These are phyloP conservation scores for apple (Malus domestica) DNA, from an alignment of 306 rosid genomes.

Conservation along the genomic window DNA sequence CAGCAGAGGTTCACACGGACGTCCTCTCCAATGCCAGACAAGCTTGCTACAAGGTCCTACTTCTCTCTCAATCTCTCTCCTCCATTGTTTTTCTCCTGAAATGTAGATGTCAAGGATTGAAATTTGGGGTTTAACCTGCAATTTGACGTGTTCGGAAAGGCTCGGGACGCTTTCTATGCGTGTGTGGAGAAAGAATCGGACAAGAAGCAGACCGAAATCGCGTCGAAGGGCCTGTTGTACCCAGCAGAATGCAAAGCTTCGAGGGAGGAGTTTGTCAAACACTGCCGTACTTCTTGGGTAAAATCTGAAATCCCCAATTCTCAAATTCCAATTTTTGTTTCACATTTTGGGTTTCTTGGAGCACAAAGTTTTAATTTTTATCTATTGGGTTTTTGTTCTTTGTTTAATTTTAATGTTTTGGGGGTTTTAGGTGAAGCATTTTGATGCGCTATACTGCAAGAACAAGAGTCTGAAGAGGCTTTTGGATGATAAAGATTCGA, in stretches of 20 bases:
- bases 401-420: background rate
- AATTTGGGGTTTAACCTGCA: background rate
- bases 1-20: constrained; percentile 50
- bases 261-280: constrained; percentile 55
- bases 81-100: background rate
- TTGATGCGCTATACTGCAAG: constrained; percentile 77
- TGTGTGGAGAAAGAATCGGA: constrained; percentile 64
- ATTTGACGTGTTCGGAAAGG: constrained; percentile 35
- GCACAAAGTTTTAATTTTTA: background rate
- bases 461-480: constrained; percentile 70
- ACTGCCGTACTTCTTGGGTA: constrained; percentile 90
- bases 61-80: background rate
- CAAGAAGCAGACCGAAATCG: constrained; percentile 82
- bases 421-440: constrained; percentile 74
- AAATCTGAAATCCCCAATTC: background rate
- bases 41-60: constrained; percentile 68
- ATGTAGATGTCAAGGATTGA: background rate
- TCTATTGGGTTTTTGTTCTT: background rate
- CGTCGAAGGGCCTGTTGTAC: constrained; percentile 81
- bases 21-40: constrained; percentile 66
- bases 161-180: constrained; percentile 83
- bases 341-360: background rate
- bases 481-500: constrained; percentile 72
- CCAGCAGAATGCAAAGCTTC: constrained; percentile 58
- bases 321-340: background rate